phyloP scores from a whole-genome alignment of 129 eudicot genomes.

The Flaveria robusta region DNA sequence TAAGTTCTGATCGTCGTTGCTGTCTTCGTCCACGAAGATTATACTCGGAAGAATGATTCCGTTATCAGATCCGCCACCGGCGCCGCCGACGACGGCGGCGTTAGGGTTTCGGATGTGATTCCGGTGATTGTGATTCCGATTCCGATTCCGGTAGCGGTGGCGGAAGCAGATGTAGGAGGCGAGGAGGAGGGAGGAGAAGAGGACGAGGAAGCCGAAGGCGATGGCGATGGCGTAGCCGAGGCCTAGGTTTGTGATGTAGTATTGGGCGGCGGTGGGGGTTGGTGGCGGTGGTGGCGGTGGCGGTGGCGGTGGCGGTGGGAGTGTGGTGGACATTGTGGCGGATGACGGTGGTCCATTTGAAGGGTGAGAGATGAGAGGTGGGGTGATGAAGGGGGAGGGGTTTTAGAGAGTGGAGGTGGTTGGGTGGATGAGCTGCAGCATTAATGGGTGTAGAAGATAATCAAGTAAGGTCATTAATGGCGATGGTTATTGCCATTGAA shows the following conservation, averaged over 20 bases:
- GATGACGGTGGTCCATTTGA: conserved; percentile 52
- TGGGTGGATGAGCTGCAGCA: conserved; percentile 60
- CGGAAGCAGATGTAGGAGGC: conserved; percentile 70
- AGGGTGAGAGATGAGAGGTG: conserved; percentile 14
- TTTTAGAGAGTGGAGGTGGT: conserved; percentile 44
- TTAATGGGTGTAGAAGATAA: conserved; percentile 55
- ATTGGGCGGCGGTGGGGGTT: conserved; percentile 36
- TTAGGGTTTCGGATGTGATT: conserved; percentile 30
- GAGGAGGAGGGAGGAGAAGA: conserved; percentile 70
- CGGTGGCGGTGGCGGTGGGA: conserved; percentile 21
- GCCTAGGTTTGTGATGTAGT: conserved; percentile 50
- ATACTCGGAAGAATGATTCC: conserved; percentile 67
- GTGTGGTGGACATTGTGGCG: conserved; percentile 54
- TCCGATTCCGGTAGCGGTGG: conserved; percentile 38
- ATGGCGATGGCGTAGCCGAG: conserved; percentile 79
- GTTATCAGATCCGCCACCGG: conserved; percentile 23
- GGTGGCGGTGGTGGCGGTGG: conserved; percentile 32
- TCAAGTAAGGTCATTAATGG: conserved; percentile 47
- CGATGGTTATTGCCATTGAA: conserved; percentile 11
- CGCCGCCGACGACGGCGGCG: not conserved
- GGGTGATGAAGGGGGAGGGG: conserved; percentile 29
- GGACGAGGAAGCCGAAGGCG: conserved; percentile 73
- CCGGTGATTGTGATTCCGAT: not conserved
- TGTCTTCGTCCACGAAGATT: conserved; percentile 74
- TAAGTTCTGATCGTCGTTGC: conserved; percentile 41